phyloP scores from a whole-genome alignment of 1,284 basidiomycete species.

The Malassezia psittaci region DNA sequence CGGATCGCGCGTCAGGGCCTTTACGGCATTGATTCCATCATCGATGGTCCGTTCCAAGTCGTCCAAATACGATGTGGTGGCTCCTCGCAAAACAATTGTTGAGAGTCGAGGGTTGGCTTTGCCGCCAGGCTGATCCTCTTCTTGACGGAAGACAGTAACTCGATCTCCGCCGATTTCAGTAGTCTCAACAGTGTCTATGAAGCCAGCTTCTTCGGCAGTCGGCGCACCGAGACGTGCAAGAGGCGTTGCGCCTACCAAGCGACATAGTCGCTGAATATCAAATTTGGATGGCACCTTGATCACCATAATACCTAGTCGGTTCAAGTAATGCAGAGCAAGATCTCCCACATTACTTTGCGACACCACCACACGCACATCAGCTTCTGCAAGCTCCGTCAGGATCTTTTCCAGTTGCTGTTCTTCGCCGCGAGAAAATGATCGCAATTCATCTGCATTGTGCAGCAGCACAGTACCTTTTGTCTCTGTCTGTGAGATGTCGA shows the following conservation, averaged over 20 bases:
- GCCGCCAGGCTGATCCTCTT: conserved; percentile 45
- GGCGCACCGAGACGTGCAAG: conserved; percentile 90
- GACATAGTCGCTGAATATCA: conserved; percentile 82
- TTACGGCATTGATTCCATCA: conserved; percentile 94
- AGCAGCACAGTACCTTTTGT: conserved; percentile 97
- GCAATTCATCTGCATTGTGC: conserved; percentile 89
- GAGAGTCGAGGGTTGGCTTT: conserved; percentile 44
- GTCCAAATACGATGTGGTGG: conserved; percentile 86
- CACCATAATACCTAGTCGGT: conserved; percentile 83
- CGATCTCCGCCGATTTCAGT: conserved; percentile 95
- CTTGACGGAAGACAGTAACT: conserved; percentile 86
- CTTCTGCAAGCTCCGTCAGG: conserved; percentile 88
- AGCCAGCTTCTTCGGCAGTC: conserved; percentile 89
- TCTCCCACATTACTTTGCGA: conserved; percentile 88
- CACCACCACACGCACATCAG: conserved; percentile 85
- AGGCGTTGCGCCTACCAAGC: conserved; percentile 90
- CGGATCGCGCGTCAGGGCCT: conserved; percentile 78
- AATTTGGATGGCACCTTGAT: conserved; percentile 98
- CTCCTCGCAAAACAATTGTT: conserved; percentile 55
- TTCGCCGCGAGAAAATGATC: conserved; percentile 80
- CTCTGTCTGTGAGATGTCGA: conserved; percentile 92
- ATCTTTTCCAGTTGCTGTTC: conserved; percentile 55
- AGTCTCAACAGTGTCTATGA: conserved; percentile 85
- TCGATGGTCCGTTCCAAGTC: conserved; percentile 92
- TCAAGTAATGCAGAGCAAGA: conserved; percentile 91